phyloP scores from a whole-genome alignment of 495 filamentous ascomycete genomes.

The Glonium stellatum region DNA sequence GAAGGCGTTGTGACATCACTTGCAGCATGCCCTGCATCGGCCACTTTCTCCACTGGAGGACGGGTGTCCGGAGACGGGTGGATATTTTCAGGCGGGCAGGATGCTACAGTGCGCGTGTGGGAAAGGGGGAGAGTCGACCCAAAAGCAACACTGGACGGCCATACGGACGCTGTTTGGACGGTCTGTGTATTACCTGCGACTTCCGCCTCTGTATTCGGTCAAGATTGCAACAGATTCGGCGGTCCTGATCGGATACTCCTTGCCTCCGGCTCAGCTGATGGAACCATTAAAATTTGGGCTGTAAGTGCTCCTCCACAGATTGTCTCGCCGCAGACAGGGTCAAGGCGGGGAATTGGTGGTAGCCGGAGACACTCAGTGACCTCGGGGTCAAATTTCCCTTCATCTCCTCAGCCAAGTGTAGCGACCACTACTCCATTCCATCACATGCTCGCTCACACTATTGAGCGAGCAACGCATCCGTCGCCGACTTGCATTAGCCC shows the following conservation, averaged over 20 bases:
- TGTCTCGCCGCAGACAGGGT: conserved; percentile 68
- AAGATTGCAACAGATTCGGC: conserved; percentile 58
- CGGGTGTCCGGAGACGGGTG: conserved; percentile 83
- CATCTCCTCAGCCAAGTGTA: conserved; percentile 78
- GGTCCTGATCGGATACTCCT: conserved; percentile 77
- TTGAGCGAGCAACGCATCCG: conserved; percentile 56
- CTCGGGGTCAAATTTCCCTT: conserved; percentile 82
- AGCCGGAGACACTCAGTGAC: conserved; percentile 85
- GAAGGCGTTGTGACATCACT: conserved; percentile 80
- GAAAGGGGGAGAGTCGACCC: conserved; percentile 88
- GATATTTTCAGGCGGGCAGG: conserved; percentile 96
- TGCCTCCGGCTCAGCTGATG: conserved; percentile 88
- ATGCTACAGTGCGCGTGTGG: conserved; percentile 90
- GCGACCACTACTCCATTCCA: conserved; percentile 62
- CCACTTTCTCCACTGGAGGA: conserved; percentile 81
- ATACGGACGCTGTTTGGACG: conserved; percentile 93
- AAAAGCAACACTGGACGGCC: conserved; percentile 88
- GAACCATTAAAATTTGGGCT: conserved; percentile 87
- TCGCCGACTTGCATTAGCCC: conserved; percentile 90
- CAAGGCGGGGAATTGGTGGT: conserved; percentile 59
- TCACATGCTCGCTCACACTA: conserved; percentile 71
- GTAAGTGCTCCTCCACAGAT: conserved; percentile 85
- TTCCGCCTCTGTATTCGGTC: conserved; percentile 67
- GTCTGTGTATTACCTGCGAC: conserved; percentile 90
- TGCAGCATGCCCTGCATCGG: conserved; percentile 74